Percentiles rank a stretch among this genome's conserved stretches.
Evolutionary conservation across 306 rosid species (phyloP).

Genomic region (Citrullus mucosospermus): DNA sequence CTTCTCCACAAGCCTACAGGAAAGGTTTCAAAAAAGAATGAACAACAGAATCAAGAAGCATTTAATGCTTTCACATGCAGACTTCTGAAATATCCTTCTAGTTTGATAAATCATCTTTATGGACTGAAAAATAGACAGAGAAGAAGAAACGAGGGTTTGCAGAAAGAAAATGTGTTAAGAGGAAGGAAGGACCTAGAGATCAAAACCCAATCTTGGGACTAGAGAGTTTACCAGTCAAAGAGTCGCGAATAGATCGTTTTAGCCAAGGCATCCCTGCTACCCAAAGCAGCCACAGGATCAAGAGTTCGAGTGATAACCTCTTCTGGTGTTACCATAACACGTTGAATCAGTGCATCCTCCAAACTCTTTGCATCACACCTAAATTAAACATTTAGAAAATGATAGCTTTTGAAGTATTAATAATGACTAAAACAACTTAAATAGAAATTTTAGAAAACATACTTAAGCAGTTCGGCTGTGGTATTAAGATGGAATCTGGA

Average conservation of each 20-base stretch:
- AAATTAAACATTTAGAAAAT: not conserved
- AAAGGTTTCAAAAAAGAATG: conserved; percentile 8
- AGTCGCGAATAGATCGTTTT: conserved; percentile 90
- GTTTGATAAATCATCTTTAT: not conserved
- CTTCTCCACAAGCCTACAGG: conserved; percentile 88
- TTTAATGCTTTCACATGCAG: not conserved
- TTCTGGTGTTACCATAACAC: conserved; percentile 99
- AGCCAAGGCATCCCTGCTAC: conserved; percentile 95
- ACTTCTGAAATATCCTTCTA: not conserved
- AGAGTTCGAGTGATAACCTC: conserved; percentile 97
- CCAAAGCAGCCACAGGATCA: conserved; percentile 88
- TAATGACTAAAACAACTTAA: conserved; percentile 10
- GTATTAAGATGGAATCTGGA: conserved; percentile 85
- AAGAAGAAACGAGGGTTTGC: not conserved
- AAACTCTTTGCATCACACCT: conserved; percentile 93
- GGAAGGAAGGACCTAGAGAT: conserved; percentile 6
- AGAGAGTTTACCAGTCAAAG: conserved; percentile 83
- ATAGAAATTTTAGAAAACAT: conserved; percentile 17
- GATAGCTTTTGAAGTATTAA: conserved; percentile 1
- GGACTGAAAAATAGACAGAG: not conserved
- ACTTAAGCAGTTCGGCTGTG: conserved; percentile 90
- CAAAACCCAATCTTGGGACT: not conserved
- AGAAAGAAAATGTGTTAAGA: conserved; percentile 4
- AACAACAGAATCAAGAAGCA: conserved; percentile 11
- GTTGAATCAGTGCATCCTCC: conserved; percentile 95